Evolutionary conservation across 208 protist genomes (phyloP).

Genomic region (Porcisia hertigi): DNA sequence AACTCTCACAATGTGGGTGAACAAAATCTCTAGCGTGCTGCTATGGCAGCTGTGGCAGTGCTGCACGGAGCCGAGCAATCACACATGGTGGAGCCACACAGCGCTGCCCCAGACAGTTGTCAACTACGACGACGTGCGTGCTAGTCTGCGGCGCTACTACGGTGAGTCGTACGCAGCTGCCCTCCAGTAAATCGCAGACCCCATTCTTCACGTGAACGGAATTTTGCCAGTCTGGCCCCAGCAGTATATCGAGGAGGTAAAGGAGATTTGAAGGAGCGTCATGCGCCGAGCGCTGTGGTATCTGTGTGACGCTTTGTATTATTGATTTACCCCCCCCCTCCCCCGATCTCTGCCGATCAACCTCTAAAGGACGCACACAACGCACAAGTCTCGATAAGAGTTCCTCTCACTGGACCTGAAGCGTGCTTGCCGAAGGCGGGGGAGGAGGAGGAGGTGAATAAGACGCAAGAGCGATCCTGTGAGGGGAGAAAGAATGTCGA

Average conservation of each 20-base stretch:
- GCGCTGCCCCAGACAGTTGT: conserved; percentile 25
- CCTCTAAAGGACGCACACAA: neutral
- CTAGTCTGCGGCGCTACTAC: conserved; percentile 22
- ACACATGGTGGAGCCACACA: neutral
- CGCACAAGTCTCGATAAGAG: neutral
- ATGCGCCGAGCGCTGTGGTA: neutral
- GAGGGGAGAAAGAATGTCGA: neutral
- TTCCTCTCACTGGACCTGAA: neutral
- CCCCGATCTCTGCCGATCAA: neutral
- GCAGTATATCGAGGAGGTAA: conserved; percentile 14
- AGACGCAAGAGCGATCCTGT: neutral
- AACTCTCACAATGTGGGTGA: neutral
- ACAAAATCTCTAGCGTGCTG: neutral
- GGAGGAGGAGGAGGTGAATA: neutral
- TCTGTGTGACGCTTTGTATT: neutral
- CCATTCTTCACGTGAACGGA: conserved; percentile 11
- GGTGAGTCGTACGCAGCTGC: conserved; percentile 12
- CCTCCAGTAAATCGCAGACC: conserved; percentile 20
- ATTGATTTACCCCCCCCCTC: too few species aligned
- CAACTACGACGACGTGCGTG: conserved; percentile 21
- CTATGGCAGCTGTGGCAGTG: conserved; percentile 6
- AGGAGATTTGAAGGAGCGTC: neutral
- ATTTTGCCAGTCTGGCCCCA: conserved; percentile 19
- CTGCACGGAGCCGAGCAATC: conserved; percentile 15
- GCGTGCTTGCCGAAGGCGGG: neutral